These are phyloP conservation scores for Argentina anserina DNA, from an alignment of 306 rosid species.

Conservation along the genomic window DNA sequence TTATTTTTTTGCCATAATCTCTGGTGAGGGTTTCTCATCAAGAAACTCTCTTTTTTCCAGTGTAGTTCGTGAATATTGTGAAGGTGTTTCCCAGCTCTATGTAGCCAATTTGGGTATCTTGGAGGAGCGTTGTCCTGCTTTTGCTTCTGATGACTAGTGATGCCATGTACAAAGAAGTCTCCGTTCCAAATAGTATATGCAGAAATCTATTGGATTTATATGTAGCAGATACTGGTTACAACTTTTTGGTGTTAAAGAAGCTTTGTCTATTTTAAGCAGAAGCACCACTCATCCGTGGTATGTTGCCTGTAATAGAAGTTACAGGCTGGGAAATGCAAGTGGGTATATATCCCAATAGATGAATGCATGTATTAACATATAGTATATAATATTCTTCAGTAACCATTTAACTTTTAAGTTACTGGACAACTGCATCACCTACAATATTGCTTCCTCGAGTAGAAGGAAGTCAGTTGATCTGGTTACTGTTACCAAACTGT, in stretches of 20 bases:
- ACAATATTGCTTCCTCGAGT: background rate
- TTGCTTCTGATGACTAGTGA: conserved; percentile 14
- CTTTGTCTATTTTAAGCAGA: background rate
- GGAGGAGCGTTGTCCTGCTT: conserved; percentile 30
- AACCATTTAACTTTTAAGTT: background rate
- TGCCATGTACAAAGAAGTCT: conserved; percentile 19
- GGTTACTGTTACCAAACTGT: conserved; percentile 15
- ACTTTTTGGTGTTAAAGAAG: conserved; percentile 1
- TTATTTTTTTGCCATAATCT: conserved; percentile 10
- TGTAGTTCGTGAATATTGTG: conserved; percentile 35
- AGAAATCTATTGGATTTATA: conserved; percentile 7
- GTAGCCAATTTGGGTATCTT: conserved; percentile 38
- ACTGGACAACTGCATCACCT: conserved; percentile 11
- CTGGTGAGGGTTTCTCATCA: conserved; percentile 24
- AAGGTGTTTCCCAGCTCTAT: conserved; percentile 30
- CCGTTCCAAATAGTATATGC: conserved; percentile 8
- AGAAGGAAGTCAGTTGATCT: background rate
- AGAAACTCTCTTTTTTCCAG: conserved; percentile 33
- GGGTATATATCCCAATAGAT: conserved; percentile 1
- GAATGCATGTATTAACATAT: conserved; percentile 18
- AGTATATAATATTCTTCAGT: conserved; percentile 2
- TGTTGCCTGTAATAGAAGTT: conserved; percentile 19
- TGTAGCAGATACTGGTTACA: conserved; percentile 13
- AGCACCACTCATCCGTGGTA: background rate
- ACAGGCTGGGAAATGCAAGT: conserved; percentile 20